These are phyloP conservation scores for Heliocybe sulcata DNA, from an alignment of 1,284 basidiomycete genomes.

Conservation along the genomic window DNA sequence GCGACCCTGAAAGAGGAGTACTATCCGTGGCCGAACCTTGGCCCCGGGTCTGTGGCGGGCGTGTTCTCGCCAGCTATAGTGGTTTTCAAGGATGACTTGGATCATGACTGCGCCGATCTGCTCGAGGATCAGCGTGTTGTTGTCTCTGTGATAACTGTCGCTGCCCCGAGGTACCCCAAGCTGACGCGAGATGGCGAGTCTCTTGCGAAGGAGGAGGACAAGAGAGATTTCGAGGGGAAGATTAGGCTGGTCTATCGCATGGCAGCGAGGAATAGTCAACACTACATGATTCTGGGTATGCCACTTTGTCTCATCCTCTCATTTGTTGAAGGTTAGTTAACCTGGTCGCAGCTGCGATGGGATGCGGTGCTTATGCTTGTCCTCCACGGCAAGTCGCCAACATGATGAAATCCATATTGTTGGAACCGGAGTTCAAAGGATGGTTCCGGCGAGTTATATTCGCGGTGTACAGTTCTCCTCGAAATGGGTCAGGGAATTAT, in stretches of 20 bases:
- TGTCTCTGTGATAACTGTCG: slow-evolving; percentile 37
- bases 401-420: slow-evolving; percentile 34
- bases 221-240: slow-evolving; percentile 31
- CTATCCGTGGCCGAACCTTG: slow-evolving; percentile 41
- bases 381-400: slow-evolving; percentile 32
- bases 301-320: not conserved
- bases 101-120: slow-evolving; percentile 31
- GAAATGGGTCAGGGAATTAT: slow-evolving; percentile 23
- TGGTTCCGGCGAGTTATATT: slow-evolving; percentile 34
- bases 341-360: slow-evolving; percentile 30
- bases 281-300: slow-evolving; percentile 31
- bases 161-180: slow-evolving; percentile 26
- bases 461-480: slow-evolving; percentile 29
- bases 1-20: slow-evolving; percentile 30
- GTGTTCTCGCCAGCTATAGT: slow-evolving; percentile 37
- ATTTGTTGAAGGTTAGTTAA: not conserved
- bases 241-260: slow-evolving; percentile 36
- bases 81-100: slow-evolving; percentile 38
- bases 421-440: slow-evolving; percentile 34
- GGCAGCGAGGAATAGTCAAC: slow-evolving; percentile 29
- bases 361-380: slow-evolving; percentile 36
- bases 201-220: slow-evolving; percentile 21
- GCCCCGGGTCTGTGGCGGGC: slow-evolving; percentile 30
- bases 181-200: slow-evolving; percentile 21
- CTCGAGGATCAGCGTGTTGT: slow-evolving; percentile 21